Conservation (phyloP, 345 rosid genomes). For the Balakata baccata region DNA sequence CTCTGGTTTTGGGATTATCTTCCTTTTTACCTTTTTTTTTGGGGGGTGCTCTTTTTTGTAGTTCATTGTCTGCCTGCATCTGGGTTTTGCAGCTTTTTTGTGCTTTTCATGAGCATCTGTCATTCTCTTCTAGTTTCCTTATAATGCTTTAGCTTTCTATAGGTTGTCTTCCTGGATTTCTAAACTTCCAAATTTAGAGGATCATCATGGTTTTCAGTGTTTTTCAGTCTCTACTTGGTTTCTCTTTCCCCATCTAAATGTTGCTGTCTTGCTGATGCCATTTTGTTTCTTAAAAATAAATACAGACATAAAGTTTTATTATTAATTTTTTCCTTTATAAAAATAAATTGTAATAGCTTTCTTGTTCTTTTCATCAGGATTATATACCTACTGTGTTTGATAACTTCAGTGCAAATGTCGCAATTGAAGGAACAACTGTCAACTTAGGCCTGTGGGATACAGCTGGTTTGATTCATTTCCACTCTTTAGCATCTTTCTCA, state of each 20-base stretch:
- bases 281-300: neutral
- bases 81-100: conserved; percentile 45
- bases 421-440: conserved; percentile 87
- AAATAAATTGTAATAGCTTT: conserved; percentile 14
- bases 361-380: conserved; percentile 53
- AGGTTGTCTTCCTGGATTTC: conserved; percentile 3
- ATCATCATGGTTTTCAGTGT: conserved; percentile 5
- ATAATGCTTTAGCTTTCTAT: neutral
- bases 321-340: neutral
- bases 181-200: neutral
- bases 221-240: neutral
- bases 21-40: conserved; percentile 4
- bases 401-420: conserved; percentile 96
- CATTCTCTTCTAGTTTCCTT: neutral
- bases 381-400: conserved; percentile 95
- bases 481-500: neutral
- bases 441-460: conserved; percentile 98
- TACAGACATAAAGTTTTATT: neutral
- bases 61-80: conserved; percentile 30
- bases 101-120: conserved; percentile 12
- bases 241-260: neutral
- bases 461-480: conserved; percentile 57
- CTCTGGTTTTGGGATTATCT: neutral
- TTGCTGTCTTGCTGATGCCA: conserved; percentile 4
- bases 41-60: neutral